phyloP scores from a whole-genome alignment of 2,329 filamentous ascomycete species.

The Colletotrichum sojae region DNA sequence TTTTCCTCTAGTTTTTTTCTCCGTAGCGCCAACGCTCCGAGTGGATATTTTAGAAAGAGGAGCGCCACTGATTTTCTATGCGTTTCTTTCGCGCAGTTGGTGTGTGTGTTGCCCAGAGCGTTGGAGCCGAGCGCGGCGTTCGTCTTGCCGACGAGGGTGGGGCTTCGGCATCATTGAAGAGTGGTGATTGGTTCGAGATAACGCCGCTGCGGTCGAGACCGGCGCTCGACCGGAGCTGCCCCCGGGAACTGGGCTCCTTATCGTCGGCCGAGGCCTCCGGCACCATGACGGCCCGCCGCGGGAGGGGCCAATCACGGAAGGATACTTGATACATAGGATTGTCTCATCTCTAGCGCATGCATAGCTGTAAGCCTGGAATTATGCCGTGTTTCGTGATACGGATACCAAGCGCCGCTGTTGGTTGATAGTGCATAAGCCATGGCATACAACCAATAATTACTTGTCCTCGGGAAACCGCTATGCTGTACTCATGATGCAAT shows the following conservation, averaged over 20 bases:
- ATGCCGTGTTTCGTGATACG: too few species aligned
- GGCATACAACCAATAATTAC: background rate
- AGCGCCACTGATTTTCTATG: background rate
- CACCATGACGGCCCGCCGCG: conserved; percentile 23
- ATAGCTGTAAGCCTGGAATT: too few species aligned
- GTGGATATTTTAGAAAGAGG: background rate
- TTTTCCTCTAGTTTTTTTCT: too few species aligned
- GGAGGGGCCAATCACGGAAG: conserved; percentile 29
- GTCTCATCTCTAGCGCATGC: too few species aligned
- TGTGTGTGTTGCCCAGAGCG: conserved; percentile 1
- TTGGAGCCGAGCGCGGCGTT: conserved; percentile 37
- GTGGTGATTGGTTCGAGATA: conserved; percentile 32
- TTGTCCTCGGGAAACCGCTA: background rate
- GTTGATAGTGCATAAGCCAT: too few species aligned
- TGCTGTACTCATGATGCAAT: background rate
- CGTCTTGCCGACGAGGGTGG: conserved; percentile 34
- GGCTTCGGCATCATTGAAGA: background rate
- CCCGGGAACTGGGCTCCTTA: conserved; percentile 28
- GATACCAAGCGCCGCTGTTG: too few species aligned
- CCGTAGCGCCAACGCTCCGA: too few species aligned
- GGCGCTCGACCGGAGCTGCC: conserved; percentile 27
- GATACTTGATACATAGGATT: too few species aligned
- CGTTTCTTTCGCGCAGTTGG: conserved; percentile 23
- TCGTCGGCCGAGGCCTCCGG: conserved; percentile 27
- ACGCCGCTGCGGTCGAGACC: conserved; percentile 1